Conservation (phyloP, 2,329 filamentous ascomycete species). For the Fusarium marasasianum region DNA sequence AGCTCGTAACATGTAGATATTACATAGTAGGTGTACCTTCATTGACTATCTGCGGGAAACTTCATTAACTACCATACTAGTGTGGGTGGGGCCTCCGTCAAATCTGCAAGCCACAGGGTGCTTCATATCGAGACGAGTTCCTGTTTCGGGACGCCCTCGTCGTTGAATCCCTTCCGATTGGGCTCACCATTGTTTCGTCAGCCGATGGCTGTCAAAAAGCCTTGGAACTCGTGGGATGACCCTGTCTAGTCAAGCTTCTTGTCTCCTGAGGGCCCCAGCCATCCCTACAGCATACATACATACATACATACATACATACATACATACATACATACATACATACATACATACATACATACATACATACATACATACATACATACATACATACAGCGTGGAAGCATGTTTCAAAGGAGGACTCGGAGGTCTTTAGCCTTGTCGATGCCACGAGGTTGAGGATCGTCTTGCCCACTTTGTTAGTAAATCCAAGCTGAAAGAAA, state of each 20-base stretch:
- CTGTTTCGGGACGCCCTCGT: conserved; percentile 36
- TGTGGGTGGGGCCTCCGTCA: conserved; percentile 24
- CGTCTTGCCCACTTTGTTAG: conserved; percentile 28
- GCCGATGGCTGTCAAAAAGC: conserved; percentile 1
- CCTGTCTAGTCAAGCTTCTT: conserved; percentile 12
- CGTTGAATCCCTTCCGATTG: conserved; percentile 28
- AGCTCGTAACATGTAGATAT: conserved; percentile 10
- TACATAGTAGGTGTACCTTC: not conserved
- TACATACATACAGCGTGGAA: not conserved
- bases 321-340: too few species aligned
- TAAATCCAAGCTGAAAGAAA: conserved; percentile 23
- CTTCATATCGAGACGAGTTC: conserved; percentile 38
- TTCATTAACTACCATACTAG: conserved; percentile 21
- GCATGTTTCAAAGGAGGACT: conserved; percentile 17
- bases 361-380: too few species aligned
- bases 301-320: too few species aligned
- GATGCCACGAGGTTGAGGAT: conserved; percentile 38
- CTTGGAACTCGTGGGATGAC: not conserved
- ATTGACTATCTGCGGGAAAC: conserved; percentile 21
- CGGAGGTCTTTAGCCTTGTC: conserved; percentile 8
- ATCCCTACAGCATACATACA: not conserved
- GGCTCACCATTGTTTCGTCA: not conserved
- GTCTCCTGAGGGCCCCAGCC: not conserved
- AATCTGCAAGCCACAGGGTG: conserved; percentile 37
- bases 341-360: too few species aligned